A percentile compares a stretch with the other conserved stretches of the same genome.
Evolutionary conservation across 371 early-diverging fungal species (phyloP).

Genomic region (Apophysomyces ossiformis): DNA sequence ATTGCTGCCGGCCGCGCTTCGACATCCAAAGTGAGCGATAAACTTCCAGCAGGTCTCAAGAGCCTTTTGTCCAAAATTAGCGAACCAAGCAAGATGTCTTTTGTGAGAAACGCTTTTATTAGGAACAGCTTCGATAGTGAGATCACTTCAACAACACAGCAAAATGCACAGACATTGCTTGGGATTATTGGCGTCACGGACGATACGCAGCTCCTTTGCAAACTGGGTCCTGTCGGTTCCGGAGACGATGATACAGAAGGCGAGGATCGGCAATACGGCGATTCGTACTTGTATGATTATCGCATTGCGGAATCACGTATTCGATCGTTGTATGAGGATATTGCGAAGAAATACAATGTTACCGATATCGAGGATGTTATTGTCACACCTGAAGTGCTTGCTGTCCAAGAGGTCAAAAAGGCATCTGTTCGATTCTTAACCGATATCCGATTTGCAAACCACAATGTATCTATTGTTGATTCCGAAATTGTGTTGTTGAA

Average conservation of each 20-base stretch:
- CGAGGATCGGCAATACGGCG: slow-evolving; percentile 46
- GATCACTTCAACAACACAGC: slow-evolving; percentile 12
- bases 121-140: slow-evolving; percentile 33
- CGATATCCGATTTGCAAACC: slow-evolving; percentile 34
- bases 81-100: slow-evolving; percentile 35
- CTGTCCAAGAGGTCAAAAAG: slow-evolving; percentile 28
- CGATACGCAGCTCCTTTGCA: slow-evolving; percentile 15
- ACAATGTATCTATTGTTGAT: slow-evolving; percentile 46
- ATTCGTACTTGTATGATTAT: slow-evolving; percentile 44
- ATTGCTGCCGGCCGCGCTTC: background rate
- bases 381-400: slow-evolving; percentile 28
- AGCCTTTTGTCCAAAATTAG: slow-evolving; percentile 36
- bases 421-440: slow-evolving; percentile 21
- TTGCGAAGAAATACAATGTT: slow-evolving; percentile 15
- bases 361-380: slow-evolving; percentile 15
- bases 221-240: slow-evolving; percentile 23
- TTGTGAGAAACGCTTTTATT: slow-evolving; percentile 32
- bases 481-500: slow-evolving; percentile 36
- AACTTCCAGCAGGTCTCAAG: slow-evolving; percentile 45
- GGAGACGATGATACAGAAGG: slow-evolving; percentile 36
- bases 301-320: slow-evolving; percentile 31
- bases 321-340: slow-evolving; percentile 24
- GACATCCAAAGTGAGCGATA: slow-evolving; percentile 17
- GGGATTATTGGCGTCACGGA: slow-evolving; percentile 21
- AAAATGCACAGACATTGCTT: slow-evolving; percentile 22